A percentile compares a stretch with the other conserved stretches of the same genome.
These are phyloP conservation scores for Globisporangium spinosum DNA, from an alignment of 352 stramenopile genomes.

Conservation along the genomic window DNA sequence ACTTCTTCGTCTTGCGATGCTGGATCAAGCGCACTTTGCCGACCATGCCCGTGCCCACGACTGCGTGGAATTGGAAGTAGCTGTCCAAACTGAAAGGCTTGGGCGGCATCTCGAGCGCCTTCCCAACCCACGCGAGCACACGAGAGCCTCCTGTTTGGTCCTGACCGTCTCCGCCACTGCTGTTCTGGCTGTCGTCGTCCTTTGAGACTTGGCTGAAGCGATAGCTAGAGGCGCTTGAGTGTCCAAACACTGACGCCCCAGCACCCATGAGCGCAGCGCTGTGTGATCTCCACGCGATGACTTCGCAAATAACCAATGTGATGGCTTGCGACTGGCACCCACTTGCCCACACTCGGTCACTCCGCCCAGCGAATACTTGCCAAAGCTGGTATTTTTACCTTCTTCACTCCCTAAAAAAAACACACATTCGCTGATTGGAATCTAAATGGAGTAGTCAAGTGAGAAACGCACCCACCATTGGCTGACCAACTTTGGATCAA, in stretches of 20 bases:
- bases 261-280: constrained; percentile 8
- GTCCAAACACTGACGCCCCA: constrained; percentile 6
- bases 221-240: constrained; percentile 12
- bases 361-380: background rate
- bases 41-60: constrained; percentile 73
- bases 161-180: background rate
- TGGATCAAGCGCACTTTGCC: constrained; percentile 62
- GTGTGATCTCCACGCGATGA: background rate
- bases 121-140: constrained; percentile 40
- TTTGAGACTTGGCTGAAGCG: constrained; percentile 21
- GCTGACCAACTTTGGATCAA: background rate
- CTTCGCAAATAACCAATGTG: background rate
- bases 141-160: background rate
- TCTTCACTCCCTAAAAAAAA: background rate
- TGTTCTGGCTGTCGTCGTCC: background rate
- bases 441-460: background rate
- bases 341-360: background rate
- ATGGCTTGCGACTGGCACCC: background rate
- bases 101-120: constrained; percentile 43
- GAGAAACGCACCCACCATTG: background rate
- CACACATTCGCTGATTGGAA: background rate
- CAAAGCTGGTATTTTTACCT: background rate
- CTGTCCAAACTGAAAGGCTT: constrained; percentile 53
- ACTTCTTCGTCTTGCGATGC: constrained; percentile 53
- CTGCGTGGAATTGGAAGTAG: constrained; percentile 51